Percentiles rank a stretch among this genome's conserved stretches.
Evolutionary conservation across 768 basidiomycete species (phyloP).

Genomic region (Nidularia pulvinata): DNA sequence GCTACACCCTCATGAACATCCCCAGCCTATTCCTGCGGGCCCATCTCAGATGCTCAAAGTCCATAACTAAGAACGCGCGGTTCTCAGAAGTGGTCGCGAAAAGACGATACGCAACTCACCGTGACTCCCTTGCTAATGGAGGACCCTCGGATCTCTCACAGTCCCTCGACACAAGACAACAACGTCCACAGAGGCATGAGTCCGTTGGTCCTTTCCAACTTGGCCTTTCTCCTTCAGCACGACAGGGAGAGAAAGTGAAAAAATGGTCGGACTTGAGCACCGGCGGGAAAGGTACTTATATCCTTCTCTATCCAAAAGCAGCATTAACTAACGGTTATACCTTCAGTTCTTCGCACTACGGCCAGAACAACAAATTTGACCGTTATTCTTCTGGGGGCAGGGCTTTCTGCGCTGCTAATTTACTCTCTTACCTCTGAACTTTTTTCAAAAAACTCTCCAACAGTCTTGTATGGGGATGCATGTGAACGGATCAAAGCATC

Average conservation of each 20-base stretch:
- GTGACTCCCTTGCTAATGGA: slow-evolving; percentile 18
- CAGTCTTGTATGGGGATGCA: slow-evolving; percentile 70
- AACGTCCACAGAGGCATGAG: slow-evolving; percentile 49
- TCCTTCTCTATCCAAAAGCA: background rate
- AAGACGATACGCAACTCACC: slow-evolving; percentile 44
- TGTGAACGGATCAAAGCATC: slow-evolving; percentile 54
- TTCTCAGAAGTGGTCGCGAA: background rate
- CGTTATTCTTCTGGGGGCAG: slow-evolving; percentile 77
- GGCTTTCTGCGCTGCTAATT: slow-evolving; percentile 70
- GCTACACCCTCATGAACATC: slow-evolving; percentile 16
- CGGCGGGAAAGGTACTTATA: slow-evolving; percentile 68
- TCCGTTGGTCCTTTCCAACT: slow-evolving; percentile 79
- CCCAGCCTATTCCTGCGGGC: slow-evolving; percentile 8
- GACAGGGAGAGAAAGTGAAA: slow-evolving; percentile 54
- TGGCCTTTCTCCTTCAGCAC: slow-evolving; percentile 58
- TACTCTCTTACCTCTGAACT: slow-evolving; percentile 84
- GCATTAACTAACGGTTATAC: background rate
- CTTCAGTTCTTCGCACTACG: slow-evolving; percentile 45
- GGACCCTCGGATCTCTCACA: slow-evolving; percentile 54
- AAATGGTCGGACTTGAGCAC: slow-evolving; percentile 82
- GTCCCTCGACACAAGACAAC: slow-evolving; percentile 63
- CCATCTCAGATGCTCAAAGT: background rate
- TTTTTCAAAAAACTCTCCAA: slow-evolving; percentile 88
- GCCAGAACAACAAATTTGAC: slow-evolving; percentile 46
- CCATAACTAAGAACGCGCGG: no score